These are phyloP conservation scores for Leccinum fallax DNA, from an alignment of 1,284 basidiomycete species.

Conservation along the genomic window DNA sequence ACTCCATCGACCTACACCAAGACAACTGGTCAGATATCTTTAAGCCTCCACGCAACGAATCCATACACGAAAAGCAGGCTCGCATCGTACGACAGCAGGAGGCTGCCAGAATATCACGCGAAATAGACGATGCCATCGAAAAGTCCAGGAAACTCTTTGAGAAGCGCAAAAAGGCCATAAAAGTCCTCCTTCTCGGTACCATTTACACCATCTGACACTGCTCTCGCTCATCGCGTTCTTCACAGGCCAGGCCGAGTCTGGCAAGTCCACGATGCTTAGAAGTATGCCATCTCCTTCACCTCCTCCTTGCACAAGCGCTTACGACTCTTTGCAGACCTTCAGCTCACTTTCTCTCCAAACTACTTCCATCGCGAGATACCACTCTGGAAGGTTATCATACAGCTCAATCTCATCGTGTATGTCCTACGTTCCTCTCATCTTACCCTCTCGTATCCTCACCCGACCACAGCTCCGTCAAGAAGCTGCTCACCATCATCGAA, in stretches of 20 bases:
- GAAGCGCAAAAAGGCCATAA: constrained; percentile 57
- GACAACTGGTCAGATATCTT: constrained; percentile 30
- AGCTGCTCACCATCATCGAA: constrained; percentile 51
- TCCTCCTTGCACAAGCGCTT: not conserved
- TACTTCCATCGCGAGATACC: constrained; percentile 58
- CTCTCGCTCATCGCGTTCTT: not conserved
- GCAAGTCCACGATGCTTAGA: constrained; percentile 70
- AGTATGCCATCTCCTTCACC: constrained; percentile 41
- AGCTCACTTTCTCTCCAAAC: constrained; percentile 62
- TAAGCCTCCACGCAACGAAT: constrained; percentile 44
- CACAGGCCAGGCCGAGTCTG: constrained; percentile 67
- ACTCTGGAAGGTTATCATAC: constrained; percentile 65
- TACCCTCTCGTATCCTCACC: not conserved
- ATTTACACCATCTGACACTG: constrained; percentile 12
- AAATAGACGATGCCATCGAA: constrained; percentile 60
- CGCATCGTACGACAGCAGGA: constrained; percentile 48
- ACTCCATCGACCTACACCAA: not conserved
- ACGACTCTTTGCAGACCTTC: constrained; percentile 52
- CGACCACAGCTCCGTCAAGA: constrained; percentile 50
- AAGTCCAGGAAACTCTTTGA: constrained; percentile 54
- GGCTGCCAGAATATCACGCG: constrained; percentile 46
- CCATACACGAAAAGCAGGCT: constrained; percentile 43
- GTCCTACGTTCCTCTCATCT: constrained; percentile 9
- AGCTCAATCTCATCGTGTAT: constrained; percentile 68
- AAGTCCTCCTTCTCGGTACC: constrained; percentile 64